Evolutionary conservation across 2,329 filamentous ascomycete species (phyloP).

Genomic region (Pseudogymnoascus sp.): DNA sequence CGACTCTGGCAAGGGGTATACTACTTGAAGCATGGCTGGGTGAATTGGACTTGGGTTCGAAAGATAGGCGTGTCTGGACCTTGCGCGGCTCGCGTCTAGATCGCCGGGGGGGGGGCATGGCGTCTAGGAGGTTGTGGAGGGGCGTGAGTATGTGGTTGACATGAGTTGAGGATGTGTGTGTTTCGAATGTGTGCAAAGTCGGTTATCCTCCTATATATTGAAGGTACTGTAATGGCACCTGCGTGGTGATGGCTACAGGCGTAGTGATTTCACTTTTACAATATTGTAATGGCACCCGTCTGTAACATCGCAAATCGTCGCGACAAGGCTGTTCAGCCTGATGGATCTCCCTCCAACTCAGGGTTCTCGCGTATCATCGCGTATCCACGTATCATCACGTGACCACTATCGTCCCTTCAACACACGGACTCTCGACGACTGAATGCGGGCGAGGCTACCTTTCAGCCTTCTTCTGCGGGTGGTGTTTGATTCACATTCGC

Average conservation of each 20-base stretch:
- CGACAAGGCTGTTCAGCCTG: constrained; percentile 3
- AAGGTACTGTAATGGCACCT: too few relatives aligned
- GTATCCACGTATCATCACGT: not conserved
- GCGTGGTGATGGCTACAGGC: not conserved
- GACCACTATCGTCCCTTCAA: not conserved
- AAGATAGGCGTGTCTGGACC: constrained; percentile 1
- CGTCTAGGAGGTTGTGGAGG: not conserved
- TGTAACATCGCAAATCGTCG: not conserved
- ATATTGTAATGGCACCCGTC: not conserved
- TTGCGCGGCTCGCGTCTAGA: not conserved
- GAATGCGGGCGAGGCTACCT: not conserved
- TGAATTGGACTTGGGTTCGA: not conserved
- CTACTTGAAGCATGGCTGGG: not conserved
- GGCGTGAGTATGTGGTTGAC: not conserved
- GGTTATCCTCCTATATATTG: too few relatives aligned
- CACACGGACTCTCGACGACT: not conserved
- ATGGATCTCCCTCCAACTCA: not conserved
- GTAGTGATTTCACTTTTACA: not conserved
- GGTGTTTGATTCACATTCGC: constrained; percentile 3
- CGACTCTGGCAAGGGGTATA: not conserved
- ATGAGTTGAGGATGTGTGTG: not conserved
- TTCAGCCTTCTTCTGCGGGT: not conserved
- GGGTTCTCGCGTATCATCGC: not conserved
- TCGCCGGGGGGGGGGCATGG: not conserved
- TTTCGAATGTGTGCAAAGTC: not conserved